Base-by-base conservation (phyloP, 805 yeast species). In the Candida chauliodis region DNA sequence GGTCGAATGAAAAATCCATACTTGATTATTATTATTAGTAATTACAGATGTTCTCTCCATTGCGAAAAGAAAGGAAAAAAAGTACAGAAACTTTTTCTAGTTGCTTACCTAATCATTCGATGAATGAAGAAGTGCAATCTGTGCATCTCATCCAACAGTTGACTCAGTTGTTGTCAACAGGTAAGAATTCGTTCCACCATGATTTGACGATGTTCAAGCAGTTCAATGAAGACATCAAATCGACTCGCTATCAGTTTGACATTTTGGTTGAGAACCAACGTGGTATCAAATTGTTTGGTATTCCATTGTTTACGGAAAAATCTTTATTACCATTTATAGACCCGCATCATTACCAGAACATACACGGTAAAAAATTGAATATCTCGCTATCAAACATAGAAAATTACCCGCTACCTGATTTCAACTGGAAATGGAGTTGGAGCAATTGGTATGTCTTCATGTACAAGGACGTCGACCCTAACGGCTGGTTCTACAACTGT, bases 401-500 rank as follows among this genome's bases (percentile, higher is more conserved):
- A 16, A 57, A 63, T 43, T 60, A 52, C 40, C 78, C 79, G 0
- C 63, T 78, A 10, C 85, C 85, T 1, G 82, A 76, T 45, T 62
- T 74, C 16, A 58, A 67, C 30, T 82, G 88, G 89, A 51, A 56
- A 38, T 82, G 89, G 89, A 53, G 53, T 8, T 82, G 89, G 88
- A 67, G 67, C 10, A 64, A 69, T 38, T 85, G 95, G 95, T 81
- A 78, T 49, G 81, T 83, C 2, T 69, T 81, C 42, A 81, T 86
- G 91, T 56, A 68, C 30, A 61, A 65, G 28, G 88, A 84, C 51
- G 83, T 78, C 15, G 95, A 85, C 55, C 90, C 84, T 49, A 84
- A 81, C 51, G 95, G 95, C n/a, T 85, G 95, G 95, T 55, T 71
- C 22, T 86, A 85, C 51, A 69, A 84, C 41, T 63, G 75, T 59